These are phyloP conservation scores for Umbelopsis sp. DNA, from an alignment of 192 early-diverging fungal species.

Conservation along the genomic window DNA sequence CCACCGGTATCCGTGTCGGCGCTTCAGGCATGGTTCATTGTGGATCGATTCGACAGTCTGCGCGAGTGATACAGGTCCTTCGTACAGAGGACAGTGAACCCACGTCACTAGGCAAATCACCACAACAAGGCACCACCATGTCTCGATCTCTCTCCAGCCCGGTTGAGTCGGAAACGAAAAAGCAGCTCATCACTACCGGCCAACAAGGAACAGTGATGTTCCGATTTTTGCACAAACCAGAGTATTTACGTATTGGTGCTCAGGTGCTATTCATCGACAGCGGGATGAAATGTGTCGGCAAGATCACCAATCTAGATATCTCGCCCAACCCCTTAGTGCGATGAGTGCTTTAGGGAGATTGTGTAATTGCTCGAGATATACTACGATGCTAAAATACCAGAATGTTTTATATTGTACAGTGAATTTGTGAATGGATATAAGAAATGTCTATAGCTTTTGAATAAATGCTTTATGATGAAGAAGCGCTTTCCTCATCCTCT, in stretches of 20 bases:
- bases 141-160: conserved; percentile 27
- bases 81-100: conserved; percentile 24
- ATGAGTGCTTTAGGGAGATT: background rate
- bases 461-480: too few relatives aligned
- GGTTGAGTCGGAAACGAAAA: background rate
- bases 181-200: conserved; percentile 43
- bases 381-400: background rate
- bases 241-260: conserved; percentile 58
- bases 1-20: conserved; percentile 48
- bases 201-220: conserved; percentile 55
- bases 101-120: background rate
- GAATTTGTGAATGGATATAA: background rate
- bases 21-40: conserved; percentile 63
- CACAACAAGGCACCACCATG: conserved; percentile 22
- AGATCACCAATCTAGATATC: conserved; percentile 42
- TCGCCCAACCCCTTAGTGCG: background rate
- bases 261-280: conserved; percentile 66
- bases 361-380: background rate
- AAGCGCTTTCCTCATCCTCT: conserved; percentile 11
- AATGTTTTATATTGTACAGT: conserved; percentile 18
- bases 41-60: conserved; percentile 63
- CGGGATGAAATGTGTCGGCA: conserved; percentile 71
- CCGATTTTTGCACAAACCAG: conserved; percentile 63
- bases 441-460: background rate
- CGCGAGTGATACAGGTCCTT: conserved; percentile 47